Base-by-base conservation (phyloP, 352 stramenopile species). In the Phytophthora foliorum region DNA sequence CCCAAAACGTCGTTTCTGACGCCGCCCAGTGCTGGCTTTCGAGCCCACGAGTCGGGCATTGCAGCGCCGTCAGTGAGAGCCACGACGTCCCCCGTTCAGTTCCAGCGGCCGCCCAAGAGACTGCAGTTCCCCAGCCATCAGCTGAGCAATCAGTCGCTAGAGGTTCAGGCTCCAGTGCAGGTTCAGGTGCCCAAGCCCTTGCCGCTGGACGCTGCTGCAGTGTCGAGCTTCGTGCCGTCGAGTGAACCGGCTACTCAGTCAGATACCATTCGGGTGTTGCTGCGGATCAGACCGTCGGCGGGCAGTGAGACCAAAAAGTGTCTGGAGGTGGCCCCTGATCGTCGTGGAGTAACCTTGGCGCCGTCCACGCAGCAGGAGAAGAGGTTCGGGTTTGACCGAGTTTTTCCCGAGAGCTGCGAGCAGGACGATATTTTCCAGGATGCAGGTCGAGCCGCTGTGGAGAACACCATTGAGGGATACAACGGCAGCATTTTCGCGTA, bases 401-500 rank as follows among this genome's bases (percentile, higher is more conserved):
- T 97, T 8, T 97, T 97, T 48, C 65, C 67, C 0, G 81, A 91
- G 31, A 75, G n/a, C 11, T 86, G 82, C 21, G 74, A 78, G 19
- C 91, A 97, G 64, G 86, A 91, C 44, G 78, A 94, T 39, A 75
- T 97, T 24, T 97, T 96, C 67, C 68, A 90, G 32, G 80, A 91
- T 49, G 85, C 82, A 14, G 91, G 90, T 13, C 71, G 83, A 17
- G 80, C 82, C 1, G 88, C 92, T 0, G 88, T 97, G 8, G 89
- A 95, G 48, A 95, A 92, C 53, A 88, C 85, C 0, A 77, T 97
- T 31, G 63, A 90, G 27, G 91, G 91, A 16, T 97, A 93, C 69
- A 96, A 97, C 58, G 91, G 91, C 34, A 94, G 87, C 59, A 93
- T 97, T 54, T 97, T 97, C 49, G 91, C 91, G 6, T 97, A 97